These are phyloP conservation scores for Vanderwaltozyma tropicalis DNA, from an alignment of 805 yeast species.

Conservation along the genomic window DNA sequence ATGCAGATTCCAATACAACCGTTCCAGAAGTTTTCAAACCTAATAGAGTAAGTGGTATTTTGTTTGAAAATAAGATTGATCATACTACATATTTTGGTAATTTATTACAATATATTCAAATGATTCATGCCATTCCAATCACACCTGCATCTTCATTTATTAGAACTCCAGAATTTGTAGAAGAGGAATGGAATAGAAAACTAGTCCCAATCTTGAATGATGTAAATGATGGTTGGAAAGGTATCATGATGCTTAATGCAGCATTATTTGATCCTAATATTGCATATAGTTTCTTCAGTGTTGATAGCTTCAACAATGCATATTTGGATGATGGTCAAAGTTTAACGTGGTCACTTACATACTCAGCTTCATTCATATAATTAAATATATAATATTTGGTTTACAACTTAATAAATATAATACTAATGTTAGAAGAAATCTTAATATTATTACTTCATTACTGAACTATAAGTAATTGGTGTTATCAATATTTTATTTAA, in stretches of 20 bases:
- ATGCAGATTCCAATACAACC: constrained; percentile 40
- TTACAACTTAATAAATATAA: too few species aligned
- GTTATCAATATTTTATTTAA: neutral
- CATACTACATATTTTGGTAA: constrained; percentile 69
- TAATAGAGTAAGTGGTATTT: constrained; percentile 64
- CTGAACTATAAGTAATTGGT: neutral
- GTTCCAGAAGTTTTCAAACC: constrained; percentile 46
- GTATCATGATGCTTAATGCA: constrained; percentile 58
- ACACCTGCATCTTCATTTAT: constrained; percentile 55
- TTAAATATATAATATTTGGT: neutral
- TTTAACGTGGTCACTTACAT: constrained; percentile 76
- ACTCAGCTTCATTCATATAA: constrained; percentile 35
- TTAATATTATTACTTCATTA: neutral
- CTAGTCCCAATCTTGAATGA: constrained; percentile 35
- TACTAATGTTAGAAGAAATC: too few species aligned
- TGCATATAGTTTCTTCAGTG: constrained; percentile 53
- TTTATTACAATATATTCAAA: constrained; percentile 64
- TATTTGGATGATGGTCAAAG: constrained; percentile 79
- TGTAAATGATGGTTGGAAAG: constrained; percentile 62
- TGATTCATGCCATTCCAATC: constrained; percentile 69
- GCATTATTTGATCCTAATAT: constrained; percentile 62
- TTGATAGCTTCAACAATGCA: constrained; percentile 39
- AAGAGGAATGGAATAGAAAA: constrained; percentile 51
- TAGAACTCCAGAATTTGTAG: constrained; percentile 41
- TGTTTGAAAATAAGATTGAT: constrained; percentile 63